Conservation (phyloP, 208 protist genomes). For the Leptomonas pyrrhocoris region DNA sequence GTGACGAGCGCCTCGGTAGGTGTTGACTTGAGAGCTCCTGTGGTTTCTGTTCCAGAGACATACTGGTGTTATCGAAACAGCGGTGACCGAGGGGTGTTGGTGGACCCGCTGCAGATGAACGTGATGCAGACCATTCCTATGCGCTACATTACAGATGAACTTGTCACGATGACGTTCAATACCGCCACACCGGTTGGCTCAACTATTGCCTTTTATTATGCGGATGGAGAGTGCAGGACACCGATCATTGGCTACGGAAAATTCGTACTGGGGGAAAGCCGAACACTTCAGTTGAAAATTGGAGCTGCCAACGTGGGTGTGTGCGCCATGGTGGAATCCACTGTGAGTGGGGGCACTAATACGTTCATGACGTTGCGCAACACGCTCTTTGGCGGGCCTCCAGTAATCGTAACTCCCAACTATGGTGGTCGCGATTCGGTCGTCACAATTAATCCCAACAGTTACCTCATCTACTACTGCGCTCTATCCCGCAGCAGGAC, state of each 20-base stretch:
- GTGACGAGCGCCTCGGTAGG: not conserved
- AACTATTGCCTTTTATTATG: not conserved
- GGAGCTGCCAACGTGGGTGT: not conserved
- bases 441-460: not conserved
- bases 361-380: conserved; percentile 1
- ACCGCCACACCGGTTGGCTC: conserved; percentile 13
- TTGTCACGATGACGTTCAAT: conserved; percentile 10
- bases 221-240: not conserved
- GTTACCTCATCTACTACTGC: not conserved
- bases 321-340: not conserved
- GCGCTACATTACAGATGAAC: not conserved
- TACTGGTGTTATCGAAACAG: conserved; percentile 4
- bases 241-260: not conserved
- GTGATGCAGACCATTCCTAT: conserved; percentile 6
- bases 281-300: not conserved
- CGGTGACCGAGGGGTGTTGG: not conserved
- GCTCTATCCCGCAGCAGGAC: not conserved
- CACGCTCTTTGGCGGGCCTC: not conserved
- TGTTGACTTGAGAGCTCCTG: not conserved
- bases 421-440: not conserved
- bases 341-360: not conserved
- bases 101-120: conserved; percentile 9
- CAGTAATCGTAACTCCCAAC: not conserved
- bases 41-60: not conserved
- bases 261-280: not conserved